Evolutionary conservation across 1,284 basidiomycete species (phyloP).

Genomic region (Apiotrichum gamsii): DNA sequence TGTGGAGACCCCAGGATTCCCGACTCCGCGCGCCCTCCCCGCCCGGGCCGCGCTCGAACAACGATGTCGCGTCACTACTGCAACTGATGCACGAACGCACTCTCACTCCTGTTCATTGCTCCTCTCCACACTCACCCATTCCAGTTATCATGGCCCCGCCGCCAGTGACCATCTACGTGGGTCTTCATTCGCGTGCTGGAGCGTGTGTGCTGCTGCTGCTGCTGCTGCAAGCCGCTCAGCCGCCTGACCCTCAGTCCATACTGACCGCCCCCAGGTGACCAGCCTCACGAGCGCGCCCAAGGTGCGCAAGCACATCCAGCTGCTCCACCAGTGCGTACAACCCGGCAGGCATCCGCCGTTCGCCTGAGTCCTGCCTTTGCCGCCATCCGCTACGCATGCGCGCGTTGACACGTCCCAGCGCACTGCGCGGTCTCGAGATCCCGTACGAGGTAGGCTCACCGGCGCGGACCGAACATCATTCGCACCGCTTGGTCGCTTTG

Average conservation of each 20-base stretch:
- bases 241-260: no score
- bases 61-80: no score
- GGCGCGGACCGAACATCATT: no score
- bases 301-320: conserved; percentile 39
- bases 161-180: conserved; percentile 33
- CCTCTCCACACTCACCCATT: background rate
- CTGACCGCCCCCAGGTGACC: conserved; percentile 35
- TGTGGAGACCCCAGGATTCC: no score
- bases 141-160: conserved; percentile 29
- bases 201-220: background rate
- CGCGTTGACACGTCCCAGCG: conserved; percentile 4
- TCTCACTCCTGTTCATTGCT: no score
- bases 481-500: background rate
- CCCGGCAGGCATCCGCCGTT: background rate
- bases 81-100: no score
- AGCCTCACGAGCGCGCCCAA: conserved; percentile 40
- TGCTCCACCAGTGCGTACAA: conserved; percentile 35
- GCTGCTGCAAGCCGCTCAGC: background rate
- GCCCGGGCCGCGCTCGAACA: no score
- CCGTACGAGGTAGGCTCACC: conserved; percentile 34
- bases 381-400: background rate
- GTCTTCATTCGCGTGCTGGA: background rate
- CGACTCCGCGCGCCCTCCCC: no score
- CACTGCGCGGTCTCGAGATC: conserved; percentile 33
- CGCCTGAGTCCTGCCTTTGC: background rate